These are phyloP conservation scores for Metschnikowia borealis DNA, from an alignment of 805 yeast species.

Conservation along the genomic window DNA sequence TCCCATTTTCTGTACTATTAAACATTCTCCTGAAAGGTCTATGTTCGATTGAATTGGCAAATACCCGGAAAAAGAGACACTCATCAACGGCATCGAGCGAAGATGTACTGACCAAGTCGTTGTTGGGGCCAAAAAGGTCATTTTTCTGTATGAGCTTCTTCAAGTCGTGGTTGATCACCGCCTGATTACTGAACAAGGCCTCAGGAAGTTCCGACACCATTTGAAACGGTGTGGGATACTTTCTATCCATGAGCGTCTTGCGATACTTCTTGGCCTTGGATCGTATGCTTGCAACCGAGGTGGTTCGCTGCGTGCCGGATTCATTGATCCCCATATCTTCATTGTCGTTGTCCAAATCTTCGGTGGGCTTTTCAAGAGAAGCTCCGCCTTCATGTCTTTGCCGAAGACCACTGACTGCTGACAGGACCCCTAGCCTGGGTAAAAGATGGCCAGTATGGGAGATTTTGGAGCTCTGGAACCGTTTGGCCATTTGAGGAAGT, in stretches of 20 bases:
- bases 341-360: slow-evolving; percentile 43
- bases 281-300: slow-evolving; percentile 30
- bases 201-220: slow-evolving; percentile 34
- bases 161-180: slow-evolving; percentile 29
- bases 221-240: slow-evolving; percentile 36
- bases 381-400: slow-evolving; percentile 7
- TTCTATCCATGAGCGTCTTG: slow-evolving; percentile 25
- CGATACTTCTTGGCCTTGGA: slow-evolving; percentile 31
- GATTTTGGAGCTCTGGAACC: slow-evolving; percentile 24
- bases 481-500: background rate
- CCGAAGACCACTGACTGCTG: slow-evolving; percentile 53
- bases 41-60: slow-evolving; percentile 33
- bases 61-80: slow-evolving; percentile 34
- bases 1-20: too few species aligned
- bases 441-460: slow-evolving; percentile 46
- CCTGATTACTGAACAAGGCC: slow-evolving; percentile 31
- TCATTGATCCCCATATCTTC: slow-evolving; percentile 45
- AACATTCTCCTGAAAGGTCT: background rate
- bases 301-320: slow-evolving; percentile 13
- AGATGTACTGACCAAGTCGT: slow-evolving; percentile 25
- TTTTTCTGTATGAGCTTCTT: slow-evolving; percentile 22
- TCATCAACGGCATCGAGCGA: slow-evolving; percentile 33
- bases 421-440: slow-evolving; percentile 62
- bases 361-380: slow-evolving; percentile 14
- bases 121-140: slow-evolving; percentile 17